Base-by-base conservation (phyloP, 257 asterid genomes). In the Jacaranda mimosifolia region DNA sequence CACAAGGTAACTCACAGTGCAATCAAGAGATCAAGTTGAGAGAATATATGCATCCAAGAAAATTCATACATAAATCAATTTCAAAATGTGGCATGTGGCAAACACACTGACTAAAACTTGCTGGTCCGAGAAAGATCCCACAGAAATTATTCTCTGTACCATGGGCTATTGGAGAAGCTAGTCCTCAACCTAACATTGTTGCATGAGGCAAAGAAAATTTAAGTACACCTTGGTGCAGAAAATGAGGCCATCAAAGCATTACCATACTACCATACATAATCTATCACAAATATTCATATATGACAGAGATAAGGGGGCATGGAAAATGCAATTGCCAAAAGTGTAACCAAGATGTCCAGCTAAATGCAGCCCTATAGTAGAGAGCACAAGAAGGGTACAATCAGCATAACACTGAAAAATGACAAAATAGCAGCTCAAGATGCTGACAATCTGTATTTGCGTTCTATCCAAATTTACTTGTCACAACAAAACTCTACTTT, bases 1-100 rank as follows among this genome's bases (percentile, higher is more conserved):
- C 43, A 74, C 79, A 79, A 64, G 70, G 46, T 18, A 56, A 68
- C 74, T 42, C 49, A 51, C 3, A 39, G 18, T 74, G 56, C 57
- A 70, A 63, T 53, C 75, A 26, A 21, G 79, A 62, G 19, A 65
- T 6, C 18, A 73, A 39, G 72, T 49, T 17, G 45, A 68, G 15
- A 45, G 35, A 36, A 49, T 39, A 32, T 15, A 63, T 39, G 10
- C 58, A 6, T 19, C 64, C 42, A 63, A 7, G 11, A 62, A 9
- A 49, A 53, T 38, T 64, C 26, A 51, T 9, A 10, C n/a, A 48
- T 77, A 1, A 46, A 40, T 42, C 43, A 39, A 18, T 40, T 48
- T 18, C 42, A 79, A 1, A 26, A 18, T 67, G 45, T 42, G 42
- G n/a, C 46, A 40, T 10, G 62, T 26, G 70, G 40, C 11, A 65